phyloP scores from a whole-genome alignment of 331 rosid species.

The Malus hybrid region DNA sequence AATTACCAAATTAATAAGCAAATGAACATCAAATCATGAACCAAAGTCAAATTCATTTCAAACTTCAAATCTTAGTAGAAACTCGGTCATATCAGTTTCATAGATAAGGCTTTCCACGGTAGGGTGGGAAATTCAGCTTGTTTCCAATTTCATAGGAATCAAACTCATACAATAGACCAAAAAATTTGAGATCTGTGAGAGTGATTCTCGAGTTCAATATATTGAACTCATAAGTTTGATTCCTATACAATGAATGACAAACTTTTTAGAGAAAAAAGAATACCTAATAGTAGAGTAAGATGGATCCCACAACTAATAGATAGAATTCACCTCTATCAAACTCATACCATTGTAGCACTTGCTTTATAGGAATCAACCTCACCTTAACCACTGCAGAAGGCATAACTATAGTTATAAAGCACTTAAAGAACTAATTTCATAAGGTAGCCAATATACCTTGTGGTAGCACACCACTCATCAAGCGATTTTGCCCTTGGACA shows the following conservation, averaged over 20 bases:
- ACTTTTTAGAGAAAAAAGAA: neutral
- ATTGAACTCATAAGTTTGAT: neutral
- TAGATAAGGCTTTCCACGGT: neutral
- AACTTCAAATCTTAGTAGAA: neutral
- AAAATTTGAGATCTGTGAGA: neutral
- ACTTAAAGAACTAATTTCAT: neutral
- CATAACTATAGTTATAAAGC: neutral
- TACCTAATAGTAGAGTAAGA: neutral
- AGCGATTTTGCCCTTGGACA: conserved; percentile 85
- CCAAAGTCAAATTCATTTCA: neutral
- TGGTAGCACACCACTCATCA: conserved; percentile 85
- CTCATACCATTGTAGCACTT: neutral
- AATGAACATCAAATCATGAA: neutral
- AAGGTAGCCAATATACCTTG: conserved; percentile 54
- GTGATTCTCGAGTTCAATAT: neutral
- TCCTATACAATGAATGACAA: neutral
- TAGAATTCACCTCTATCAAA: neutral
- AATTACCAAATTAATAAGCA: neutral
- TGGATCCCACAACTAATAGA: neutral
- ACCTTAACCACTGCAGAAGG: neutral
- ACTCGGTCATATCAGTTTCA: neutral
- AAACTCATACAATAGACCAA: neutral
- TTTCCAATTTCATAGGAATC: neutral
- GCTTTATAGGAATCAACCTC: neutral
- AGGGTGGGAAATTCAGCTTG: neutral